Evolutionary conservation across 2,329 filamentous ascomycete species (phyloP), one percentile per base, ranked within the genome.

Genomic region (Fusarium neocosmosporiellum): DNA sequence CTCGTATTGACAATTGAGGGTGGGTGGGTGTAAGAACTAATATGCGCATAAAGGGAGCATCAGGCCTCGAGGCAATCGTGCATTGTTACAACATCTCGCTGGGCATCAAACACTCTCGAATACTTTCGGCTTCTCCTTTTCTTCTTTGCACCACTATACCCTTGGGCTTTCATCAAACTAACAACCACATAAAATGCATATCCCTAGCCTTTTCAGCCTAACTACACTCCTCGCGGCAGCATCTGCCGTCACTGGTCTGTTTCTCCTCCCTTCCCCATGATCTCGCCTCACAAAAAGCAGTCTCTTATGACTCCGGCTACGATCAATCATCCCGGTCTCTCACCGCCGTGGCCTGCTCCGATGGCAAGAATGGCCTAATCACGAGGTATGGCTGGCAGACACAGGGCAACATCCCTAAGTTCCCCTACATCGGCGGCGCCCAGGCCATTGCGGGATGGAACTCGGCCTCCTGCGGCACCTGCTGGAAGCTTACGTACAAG

Each of bases 261-360:
- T 16, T 5, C 31, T 10, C 18, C 2, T 9, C 29, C 5, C 5
- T 11, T 14, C 27, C 2, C 5, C 14, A 24, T 33, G 16, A 20
- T 8, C 37, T 6, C 3, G 0, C 0, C 46, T 43, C 78, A 80
- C 29, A 11, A 0, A 10, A 7, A 5, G 6, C 0, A 76, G 92
- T 95, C 76, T 92, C 91, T 71, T 96, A 91, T 81, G 93, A 95
- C 82, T 81, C 84, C 11, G 90, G 87, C 78, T 96, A 94, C 82
- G 93, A 95, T 75, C 83, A 91, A 66, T 79, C 79, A 22, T 69
- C 73, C 67, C 87, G 89, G 59, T 85, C 88, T 36, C 80, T 95
- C 62, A 85, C 82, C 34, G 81, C 77, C 3, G 87, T 94, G 31
- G 80, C 90, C 67, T 94, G 92, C 86, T 92, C 89, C 22, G 89